Base-by-base conservation (phyloP, 1,284 basidiomycete genomes). In the Leccinum angustisporum region DNA sequence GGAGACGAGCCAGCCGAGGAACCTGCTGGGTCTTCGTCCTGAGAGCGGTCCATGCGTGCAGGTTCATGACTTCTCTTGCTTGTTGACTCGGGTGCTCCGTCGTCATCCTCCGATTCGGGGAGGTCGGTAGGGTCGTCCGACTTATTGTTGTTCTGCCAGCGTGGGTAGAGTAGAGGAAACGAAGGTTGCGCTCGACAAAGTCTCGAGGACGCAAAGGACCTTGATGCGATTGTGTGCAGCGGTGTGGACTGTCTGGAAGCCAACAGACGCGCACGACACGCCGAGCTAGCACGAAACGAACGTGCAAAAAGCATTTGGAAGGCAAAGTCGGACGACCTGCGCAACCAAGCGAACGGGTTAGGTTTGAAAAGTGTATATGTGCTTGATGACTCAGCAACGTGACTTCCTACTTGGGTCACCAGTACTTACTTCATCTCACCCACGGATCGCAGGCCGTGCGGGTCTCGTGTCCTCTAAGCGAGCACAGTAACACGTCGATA, bases 21-120 rank as follows among this genome's bases (percentile, higher is more conserved):
- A 9, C 73, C 69, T 1, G 70, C 58, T 0, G 74, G 64, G 34
- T 55, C 59, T 48, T 75, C 74, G 4, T 75, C 74, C 55, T 76
- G 63, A 51, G 74, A 56, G 54, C 66, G 48, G 16, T 75, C 66
- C 65, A 67, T 59, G 38, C 61, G 60, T 2, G 59, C 73, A 55
- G 65, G 38, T 38, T 66, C 60, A 14, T 40, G 56, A 50, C 21
- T 60, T 46, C 55, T 59, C 51, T 62, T 50, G 30, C 36, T 46
- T 9, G 54, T 51, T 7, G 65, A 60, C 55, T 74, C 73, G 18
- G 63, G 46, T 18, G 58, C 56, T 40, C 74, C 64, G 31, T 70
- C 60, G 31, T 76, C 73, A 10, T 64, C 65, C 3, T 68, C 71
- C 27, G 60, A 30, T 34, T 73, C 73, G 30, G 58, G 55, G 8